A percentile compares a stretch with the other conserved stretches of the same genome.
Evolutionary conservation across 2,329 filamentous ascomycete genomes (phyloP).

Genomic region (Rugonectria rugulosa): DNA sequence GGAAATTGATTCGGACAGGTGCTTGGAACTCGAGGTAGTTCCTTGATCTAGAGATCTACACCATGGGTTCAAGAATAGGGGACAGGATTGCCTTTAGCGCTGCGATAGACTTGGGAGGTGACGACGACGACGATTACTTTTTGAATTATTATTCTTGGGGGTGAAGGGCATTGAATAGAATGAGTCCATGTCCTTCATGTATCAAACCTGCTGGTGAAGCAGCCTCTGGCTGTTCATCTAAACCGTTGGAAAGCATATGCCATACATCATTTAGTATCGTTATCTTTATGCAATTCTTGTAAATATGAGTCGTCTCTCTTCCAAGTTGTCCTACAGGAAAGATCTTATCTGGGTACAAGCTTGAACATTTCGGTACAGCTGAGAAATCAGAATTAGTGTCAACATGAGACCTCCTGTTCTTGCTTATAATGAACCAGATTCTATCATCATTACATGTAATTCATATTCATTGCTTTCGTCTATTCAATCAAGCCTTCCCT

Average conservation of each 20-base stretch:
- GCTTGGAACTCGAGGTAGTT: neutral
- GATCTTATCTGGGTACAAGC: too few relatives aligned
- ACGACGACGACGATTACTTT: slow-evolving; percentile 17
- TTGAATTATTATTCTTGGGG: slow-evolving; percentile 10
- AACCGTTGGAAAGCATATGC: too few relatives aligned
- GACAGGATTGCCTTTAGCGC: slow-evolving; percentile 18
- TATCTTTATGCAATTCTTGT: too few relatives aligned
- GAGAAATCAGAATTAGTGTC: too few relatives aligned
- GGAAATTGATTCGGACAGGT: neutral
- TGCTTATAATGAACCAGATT: too few relatives aligned
- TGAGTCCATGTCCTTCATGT: slow-evolving; percentile 21
- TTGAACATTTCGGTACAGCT: too few relatives aligned
- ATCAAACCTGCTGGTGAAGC: too few relatives aligned
- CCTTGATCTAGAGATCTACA: neutral
- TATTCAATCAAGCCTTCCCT: slow-evolving; percentile 10
- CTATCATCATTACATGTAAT: neutral
- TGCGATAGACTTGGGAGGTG: slow-evolving; percentile 18
- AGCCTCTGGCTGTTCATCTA: too few relatives aligned
- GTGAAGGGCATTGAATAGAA: slow-evolving; percentile 19
- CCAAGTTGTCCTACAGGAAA: too few relatives aligned
- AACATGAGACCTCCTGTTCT: too few relatives aligned
- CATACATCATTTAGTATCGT: too few relatives aligned
- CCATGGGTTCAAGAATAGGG: slow-evolving; percentile 1
- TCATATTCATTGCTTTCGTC: neutral
- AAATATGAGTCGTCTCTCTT: too few relatives aligned